Conservation (phyloP, 495 filamentous ascomycete species). For the Filosporella fistucella region DNA sequence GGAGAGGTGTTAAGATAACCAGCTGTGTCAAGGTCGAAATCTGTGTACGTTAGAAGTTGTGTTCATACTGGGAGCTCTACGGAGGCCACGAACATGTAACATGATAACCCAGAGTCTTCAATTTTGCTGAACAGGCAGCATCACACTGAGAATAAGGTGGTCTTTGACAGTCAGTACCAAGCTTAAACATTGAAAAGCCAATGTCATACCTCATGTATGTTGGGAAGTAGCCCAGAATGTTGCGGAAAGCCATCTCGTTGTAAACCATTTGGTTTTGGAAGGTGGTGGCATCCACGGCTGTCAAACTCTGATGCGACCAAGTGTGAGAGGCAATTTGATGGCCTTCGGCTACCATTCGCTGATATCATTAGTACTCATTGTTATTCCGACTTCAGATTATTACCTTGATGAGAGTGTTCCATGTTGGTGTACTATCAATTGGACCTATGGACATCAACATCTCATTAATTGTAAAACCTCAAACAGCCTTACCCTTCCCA, state of each 20-base stretch:
- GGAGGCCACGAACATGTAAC: slow-evolving; percentile 26
- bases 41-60: slow-evolving; percentile 26
- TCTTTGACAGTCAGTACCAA: slow-evolving; percentile 18
- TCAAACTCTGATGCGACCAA: slow-evolving; percentile 76
- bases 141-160: slow-evolving; percentile 76
- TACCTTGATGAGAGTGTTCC: slow-evolving; percentile 18
- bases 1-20: slow-evolving; percentile 66
- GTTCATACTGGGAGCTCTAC: background rate
- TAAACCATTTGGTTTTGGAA: slow-evolving; percentile 66
- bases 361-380: slow-evolving; percentile 16
- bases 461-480: background rate
- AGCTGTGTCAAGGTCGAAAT: slow-evolving; percentile 77
- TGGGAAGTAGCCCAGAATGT: slow-evolving; percentile 75
- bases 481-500: slow-evolving; percentile 24
- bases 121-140: slow-evolving; percentile 45
- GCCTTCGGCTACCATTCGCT: slow-evolving; percentile 62
- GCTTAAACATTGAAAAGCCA: background rate
- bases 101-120: slow-evolving; percentile 71
- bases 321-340: slow-evolving; percentile 85
- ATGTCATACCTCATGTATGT: slow-evolving; percentile 62
- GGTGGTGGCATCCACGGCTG: slow-evolving; percentile 47
- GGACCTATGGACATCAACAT: background rate
- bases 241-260: slow-evolving; percentile 76
- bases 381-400: background rate
- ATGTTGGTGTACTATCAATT: slow-evolving; percentile 17